These are phyloP conservation scores for Pinus tabuliformis DNA, from an alignment of 75 land plant species.

Conservation along the genomic window DNA sequence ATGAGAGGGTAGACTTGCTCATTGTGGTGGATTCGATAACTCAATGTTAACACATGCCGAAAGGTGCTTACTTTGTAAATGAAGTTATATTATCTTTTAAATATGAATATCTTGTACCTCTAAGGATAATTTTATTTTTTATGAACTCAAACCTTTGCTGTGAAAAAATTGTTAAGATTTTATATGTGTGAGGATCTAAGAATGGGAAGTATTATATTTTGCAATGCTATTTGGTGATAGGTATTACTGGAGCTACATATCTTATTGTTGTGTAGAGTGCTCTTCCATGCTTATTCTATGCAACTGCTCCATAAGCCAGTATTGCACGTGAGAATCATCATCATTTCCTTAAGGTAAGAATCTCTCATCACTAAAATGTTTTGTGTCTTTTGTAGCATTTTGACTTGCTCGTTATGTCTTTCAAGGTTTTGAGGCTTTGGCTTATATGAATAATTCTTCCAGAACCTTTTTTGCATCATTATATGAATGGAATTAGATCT, in stretches of 20 bases:
- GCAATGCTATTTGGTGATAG: slow-evolving; percentile 17
- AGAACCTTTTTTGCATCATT: slow-evolving; percentile 63
- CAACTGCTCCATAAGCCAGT: slow-evolving; percentile 86
- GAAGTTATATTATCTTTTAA: neutral
- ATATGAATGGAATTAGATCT: slow-evolving; percentile 82
- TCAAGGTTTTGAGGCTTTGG: slow-evolving; percentile 92
- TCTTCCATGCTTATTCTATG: slow-evolving; percentile 77
- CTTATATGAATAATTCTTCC: slow-evolving; percentile 85
- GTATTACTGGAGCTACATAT: too few species aligned
- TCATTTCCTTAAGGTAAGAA: slow-evolving; percentile 84
- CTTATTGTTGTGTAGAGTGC: slow-evolving; percentile 86
- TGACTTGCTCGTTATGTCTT: neutral
- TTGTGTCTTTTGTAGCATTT: neutral
- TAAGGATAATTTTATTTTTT: neutral
- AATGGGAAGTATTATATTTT: neutral
- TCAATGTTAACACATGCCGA: slow-evolving; percentile 74
- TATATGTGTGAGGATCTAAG: neutral
- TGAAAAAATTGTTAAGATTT: neutral
- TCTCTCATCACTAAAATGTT: neutral
- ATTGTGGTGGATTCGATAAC: slow-evolving; percentile 97
- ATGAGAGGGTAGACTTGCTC: slow-evolving; percentile 82
- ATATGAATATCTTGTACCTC: neutral
- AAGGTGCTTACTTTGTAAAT: slow-evolving; percentile 39
- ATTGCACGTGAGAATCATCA: slow-evolving; percentile 93
- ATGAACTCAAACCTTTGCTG: neutral